Evolutionary conservation across 257 asterid genomes (phyloP), one percentile per base, ranked within the genome.

Genomic region (Anisodus tanguticus): DNA sequence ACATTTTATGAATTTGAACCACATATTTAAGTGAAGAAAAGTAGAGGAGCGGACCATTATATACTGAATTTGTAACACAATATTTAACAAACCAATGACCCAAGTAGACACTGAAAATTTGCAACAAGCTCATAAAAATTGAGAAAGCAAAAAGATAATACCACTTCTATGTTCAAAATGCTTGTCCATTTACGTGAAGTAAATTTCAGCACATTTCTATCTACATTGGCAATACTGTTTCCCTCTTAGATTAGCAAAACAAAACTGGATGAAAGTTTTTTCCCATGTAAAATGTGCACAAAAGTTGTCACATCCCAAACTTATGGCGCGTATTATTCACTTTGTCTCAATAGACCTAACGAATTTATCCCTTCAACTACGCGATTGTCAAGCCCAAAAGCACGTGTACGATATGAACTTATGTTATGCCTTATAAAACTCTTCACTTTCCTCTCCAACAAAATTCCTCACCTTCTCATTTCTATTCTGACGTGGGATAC

Each of bases 201-300:
- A 76, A 74, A 49, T 74, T 49, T 74, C 62, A 74, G 39, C 81
- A 49, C 60, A 74, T 49, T 22, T 49, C 58, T 49, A 49, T 47
- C 45, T 74, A 74, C 43, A 49, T 74, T 74, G 80, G 19, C 62
- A 49, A 22, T 72, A 49, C 45, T 74, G 7, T 12, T 74, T 22
- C 45, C 22, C 63, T 37, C 13, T 64, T 9, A 47, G 9, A 67
- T 80, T 60, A 84, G 47, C 37, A 71, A 83, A 81, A 9, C 77
- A 86, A 86, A 84, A 80, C 53, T 84, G 80, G 62, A 81, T 84
- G 78, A 55, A 31, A 66, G 59, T n/a, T 19, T 41, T 15, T 58
- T 67, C n/a, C 74, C 71, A 77, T 55, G 79, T 63, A 76, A 79
- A 31, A 72, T 81, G 87, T 84, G 41, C 64, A 84, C 86, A 83